phyloP scores from a whole-genome alignment of 768 basidiomycete species.

The Termitomyces sp. region DNA sequence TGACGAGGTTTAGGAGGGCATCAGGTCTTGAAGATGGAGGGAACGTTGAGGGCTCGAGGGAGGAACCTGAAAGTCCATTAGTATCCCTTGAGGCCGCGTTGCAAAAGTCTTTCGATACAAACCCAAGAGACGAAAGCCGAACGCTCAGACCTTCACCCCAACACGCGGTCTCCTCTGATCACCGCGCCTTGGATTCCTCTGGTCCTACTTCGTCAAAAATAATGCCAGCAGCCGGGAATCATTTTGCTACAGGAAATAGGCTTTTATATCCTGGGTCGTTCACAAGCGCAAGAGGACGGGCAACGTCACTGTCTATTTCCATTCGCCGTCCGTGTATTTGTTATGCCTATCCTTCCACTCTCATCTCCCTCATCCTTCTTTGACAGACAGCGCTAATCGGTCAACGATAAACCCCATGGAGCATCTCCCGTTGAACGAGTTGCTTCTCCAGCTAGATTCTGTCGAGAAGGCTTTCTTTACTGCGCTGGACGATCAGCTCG shows the following conservation, averaged over 20 bases:
- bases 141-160: background rate
- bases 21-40: background rate
- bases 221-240: background rate
- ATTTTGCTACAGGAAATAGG: background rate
- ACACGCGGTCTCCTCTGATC: background rate
- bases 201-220: background rate
- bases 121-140: background rate
- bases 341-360: background rate
- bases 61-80: background rate
- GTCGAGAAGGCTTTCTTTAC: constrained; percentile 72
- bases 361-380: background rate
- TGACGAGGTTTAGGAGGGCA: background rate
- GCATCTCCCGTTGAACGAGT: constrained; percentile 36
- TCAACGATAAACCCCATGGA: constrained; percentile 21
- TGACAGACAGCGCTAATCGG: background rate
- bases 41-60: background rate
- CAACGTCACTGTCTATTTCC: background rate
- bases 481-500: constrained; percentile 71
- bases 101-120: background rate
- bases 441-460: constrained; percentile 54
- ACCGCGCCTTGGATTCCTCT: background rate
- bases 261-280: background rate
- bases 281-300: background rate
- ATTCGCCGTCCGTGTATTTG: background rate
- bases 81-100: background rate